Evolutionary conservation across 1,139 yeast species (phyloP).

Genomic region (Lodderomyces beijingensis): DNA sequence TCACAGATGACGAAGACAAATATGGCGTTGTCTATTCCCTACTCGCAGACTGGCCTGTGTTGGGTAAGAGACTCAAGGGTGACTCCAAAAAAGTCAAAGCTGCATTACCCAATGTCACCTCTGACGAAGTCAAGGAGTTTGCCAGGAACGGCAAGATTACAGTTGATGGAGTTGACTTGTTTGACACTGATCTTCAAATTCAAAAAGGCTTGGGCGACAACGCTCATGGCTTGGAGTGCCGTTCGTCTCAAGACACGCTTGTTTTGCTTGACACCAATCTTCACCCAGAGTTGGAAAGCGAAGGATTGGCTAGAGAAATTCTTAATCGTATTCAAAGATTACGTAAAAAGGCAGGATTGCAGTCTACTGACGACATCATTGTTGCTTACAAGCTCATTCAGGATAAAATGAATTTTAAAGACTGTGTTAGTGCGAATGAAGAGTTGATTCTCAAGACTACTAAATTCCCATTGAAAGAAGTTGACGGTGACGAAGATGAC

Average conservation of each 20-base stretch:
- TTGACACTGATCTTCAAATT: slow-evolving; percentile 84
- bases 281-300: slow-evolving; percentile 84
- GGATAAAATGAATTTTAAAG: slow-evolving; percentile 67
- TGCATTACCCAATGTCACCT: slow-evolving; percentile 77
- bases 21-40: slow-evolving; percentile 91
- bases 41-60: slow-evolving; percentile 98
- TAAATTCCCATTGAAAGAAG: slow-evolving; percentile 52
- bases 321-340: slow-evolving; percentile 96
- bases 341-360: slow-evolving; percentile 93
- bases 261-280: slow-evolving; percentile 84
- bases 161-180: slow-evolving; percentile 86
- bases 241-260: slow-evolving; percentile 85
- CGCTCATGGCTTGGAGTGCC: slow-evolving; percentile 72
- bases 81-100: slow-evolving; percentile 93
- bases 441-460: slow-evolving; percentile 75
- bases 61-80: slow-evolving; percentile 94
- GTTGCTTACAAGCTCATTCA: slow-evolving; percentile 73
- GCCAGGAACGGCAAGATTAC: slow-evolving; percentile 68
- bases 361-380: slow-evolving; percentile 89
- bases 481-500: slow-evolving; percentile 28
- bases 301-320: slow-evolving; percentile 94
- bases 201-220: slow-evolving; percentile 76
- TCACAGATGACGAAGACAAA: slow-evolving; percentile 86
- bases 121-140: slow-evolving; percentile 78
- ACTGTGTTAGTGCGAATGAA: slow-evolving; percentile 59